Base-by-base conservation (phyloP, 2,329 filamentous ascomycete species). In the Pseudogymnoascus sp. region DNA sequence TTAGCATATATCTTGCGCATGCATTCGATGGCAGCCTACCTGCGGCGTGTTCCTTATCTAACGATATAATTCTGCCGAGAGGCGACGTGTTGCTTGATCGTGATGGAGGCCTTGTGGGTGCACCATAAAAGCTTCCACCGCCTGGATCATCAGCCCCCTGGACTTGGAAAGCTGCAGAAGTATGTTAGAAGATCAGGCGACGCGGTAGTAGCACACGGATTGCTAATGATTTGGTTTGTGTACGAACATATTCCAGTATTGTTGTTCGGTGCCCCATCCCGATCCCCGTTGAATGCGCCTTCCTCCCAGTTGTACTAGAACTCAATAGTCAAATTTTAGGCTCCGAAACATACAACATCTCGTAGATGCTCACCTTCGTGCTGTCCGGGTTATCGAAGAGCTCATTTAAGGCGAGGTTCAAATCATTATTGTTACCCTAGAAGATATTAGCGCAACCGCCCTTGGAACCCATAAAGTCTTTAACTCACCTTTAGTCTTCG, bases 271-370 rank as follows among this genome's bases (percentile, higher is more conserved):
- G 72, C 73, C 35, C 82, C 82, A 61, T 86, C 82, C 62, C 82
- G 77, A 67, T 81, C 81, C 40, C 78, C 78, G 4, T 72, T 72
- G 65, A 85, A 87, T 47, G 78, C 76, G 31, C 71, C 74, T 62
- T 87, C 83, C 65, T 85, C 79, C 83, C 83, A 87, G 29, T 73
- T 73, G 67, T 84, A 83, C 71, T 81, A 75, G 64, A 82, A 82
- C 79, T 81, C 64, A 29, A 62, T 53, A 37, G 33, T 53, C 61
- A 61, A 66, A 63, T 40, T 62, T 61, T 21, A 50, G 19, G 14
- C 29, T 61, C n/a, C 26, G 50, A 35, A 59, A 13, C 29, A 47
- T 61, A 21, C 62, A 38, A 65, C 62, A 35, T 67, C 61, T 65
- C 47, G 24, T 5, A 50, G 61, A 13, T 61, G 35, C 63, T 44